Evolutionary conservation across 2,329 filamentous ascomycete species (phyloP).

Genomic region (Ceratocystis colombiana): DNA sequence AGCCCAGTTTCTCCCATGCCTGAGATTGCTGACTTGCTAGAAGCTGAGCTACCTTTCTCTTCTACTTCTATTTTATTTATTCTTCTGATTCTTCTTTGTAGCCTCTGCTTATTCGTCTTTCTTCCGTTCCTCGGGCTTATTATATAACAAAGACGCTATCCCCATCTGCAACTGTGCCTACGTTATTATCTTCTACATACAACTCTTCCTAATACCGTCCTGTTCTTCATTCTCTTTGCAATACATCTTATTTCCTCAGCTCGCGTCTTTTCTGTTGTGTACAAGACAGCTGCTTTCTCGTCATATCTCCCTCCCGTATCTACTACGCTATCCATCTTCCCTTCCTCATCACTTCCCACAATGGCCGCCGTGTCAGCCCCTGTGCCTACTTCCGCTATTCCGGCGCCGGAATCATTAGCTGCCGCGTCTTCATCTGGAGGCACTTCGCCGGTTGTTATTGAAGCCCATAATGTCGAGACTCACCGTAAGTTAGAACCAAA

Average conservation of each 20-base stretch:
- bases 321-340: neutral
- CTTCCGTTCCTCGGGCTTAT: neutral
- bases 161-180: slow-evolving; percentile 21
- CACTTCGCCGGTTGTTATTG: slow-evolving; percentile 50
- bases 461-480: slow-evolving; percentile 68
- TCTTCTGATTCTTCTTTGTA: slow-evolving; percentile 12
- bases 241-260: neutral
- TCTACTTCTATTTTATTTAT: neutral
- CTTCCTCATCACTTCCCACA: neutral
- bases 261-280: neutral
- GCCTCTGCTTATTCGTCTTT: slow-evolving; percentile 16
- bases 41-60: slow-evolving; percentile 17
- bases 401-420: slow-evolving; percentile 5
- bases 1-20: neutral
- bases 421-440: slow-evolving; percentile 2
- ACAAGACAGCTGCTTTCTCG: neutral
- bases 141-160: neutral
- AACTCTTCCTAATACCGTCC: slow-evolving; percentile 11
- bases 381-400: slow-evolving; percentile 1
- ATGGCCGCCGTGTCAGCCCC: slow-evolving; percentile 19
- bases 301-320: neutral
- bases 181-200: slow-evolving; percentile 8
- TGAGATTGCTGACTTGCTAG: neutral
- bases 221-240: neutral
- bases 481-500: slow-evolving; percentile 43